A percentile compares a stretch with the other conserved stretches of the same genome.
These are phyloP conservation scores for Fagopyrum homotropicum DNA, from an alignment of 148 eudicot species.

Conservation along the genomic window DNA sequence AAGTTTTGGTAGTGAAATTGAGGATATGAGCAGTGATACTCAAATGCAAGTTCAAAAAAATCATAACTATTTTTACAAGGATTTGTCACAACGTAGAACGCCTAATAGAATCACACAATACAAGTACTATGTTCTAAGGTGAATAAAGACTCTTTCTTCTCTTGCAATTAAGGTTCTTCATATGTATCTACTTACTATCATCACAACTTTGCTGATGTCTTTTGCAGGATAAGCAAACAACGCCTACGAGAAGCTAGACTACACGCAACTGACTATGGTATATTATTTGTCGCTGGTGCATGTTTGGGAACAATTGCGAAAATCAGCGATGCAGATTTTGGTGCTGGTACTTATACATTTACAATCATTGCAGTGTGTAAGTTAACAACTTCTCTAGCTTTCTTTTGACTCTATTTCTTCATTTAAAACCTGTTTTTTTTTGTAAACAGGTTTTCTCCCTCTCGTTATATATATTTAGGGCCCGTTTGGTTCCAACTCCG, in stretches of 20 bases:
- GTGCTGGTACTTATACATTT: slow-evolving; percentile 29
- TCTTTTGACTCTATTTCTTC: not conserved
- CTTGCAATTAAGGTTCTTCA: not conserved
- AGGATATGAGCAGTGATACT: slow-evolving; percentile 9
- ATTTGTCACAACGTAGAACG: slow-evolving; percentile 19
- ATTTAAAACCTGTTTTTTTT: not conserved
- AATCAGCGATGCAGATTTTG: slow-evolving; percentile 27
- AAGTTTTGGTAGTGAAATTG: slow-evolving; percentile 10
- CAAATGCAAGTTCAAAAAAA: not conserved
- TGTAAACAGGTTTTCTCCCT: too few relatives aligned
- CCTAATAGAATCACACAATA: slow-evolving; percentile 7
- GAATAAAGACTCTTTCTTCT: not conserved
- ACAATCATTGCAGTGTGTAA: slow-evolving; percentile 40
- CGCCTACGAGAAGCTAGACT: slow-evolving; percentile 34
- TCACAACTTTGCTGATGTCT: not conserved
- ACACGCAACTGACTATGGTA: slow-evolving; percentile 32
- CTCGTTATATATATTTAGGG: too few relatives aligned
- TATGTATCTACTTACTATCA: too few relatives aligned
- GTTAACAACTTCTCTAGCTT: slow-evolving; percentile 4
- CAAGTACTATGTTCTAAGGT: slow-evolving; percentile 16
- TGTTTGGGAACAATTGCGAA: slow-evolving; percentile 30
- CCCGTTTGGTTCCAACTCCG: too few relatives aligned
- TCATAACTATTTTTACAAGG: not conserved
- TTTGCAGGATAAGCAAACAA: slow-evolving; percentile 28
- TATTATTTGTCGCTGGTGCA: slow-evolving; percentile 35